Percentiles rank a stretch among this genome's conserved stretches.
phyloP scores from a whole-genome alignment of 495 filamentous ascomycete species.

The Aspergillus kassunensis region DNA sequence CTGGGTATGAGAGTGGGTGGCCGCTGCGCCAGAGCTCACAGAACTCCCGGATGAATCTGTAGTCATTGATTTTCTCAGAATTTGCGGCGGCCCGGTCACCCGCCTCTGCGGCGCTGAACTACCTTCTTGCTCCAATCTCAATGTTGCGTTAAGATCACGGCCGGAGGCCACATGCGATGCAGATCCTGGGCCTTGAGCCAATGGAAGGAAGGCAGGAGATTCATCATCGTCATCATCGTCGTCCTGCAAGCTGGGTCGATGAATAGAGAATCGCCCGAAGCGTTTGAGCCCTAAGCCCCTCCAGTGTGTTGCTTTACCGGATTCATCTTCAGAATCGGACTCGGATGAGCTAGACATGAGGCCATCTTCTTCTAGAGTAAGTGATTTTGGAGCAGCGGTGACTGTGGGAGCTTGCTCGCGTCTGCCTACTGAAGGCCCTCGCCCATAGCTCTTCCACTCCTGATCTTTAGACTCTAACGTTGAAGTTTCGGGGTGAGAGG shows the following conservation, averaged over 20 bases:
- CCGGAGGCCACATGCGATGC: conserved; percentile 22
- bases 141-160: conserved; percentile 60
- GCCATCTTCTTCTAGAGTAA: conserved; percentile 34
- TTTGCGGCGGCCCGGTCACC: conserved; percentile 22
- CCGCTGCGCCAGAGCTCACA: conserved; percentile 40
- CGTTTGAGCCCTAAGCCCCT: conserved; percentile 29
- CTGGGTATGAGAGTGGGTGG: conserved; percentile 18
- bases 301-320: conserved; percentile 45
- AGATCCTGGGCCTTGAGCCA: conserved; percentile 33
- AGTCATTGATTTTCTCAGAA: conserved; percentile 40
- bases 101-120: conserved; percentile 37
- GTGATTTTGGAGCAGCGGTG: conserved; percentile 28
- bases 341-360: conserved; percentile 41
- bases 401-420: conserved; percentile 24
- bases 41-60: conserved; percentile 63
- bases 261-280: conserved; percentile 39
- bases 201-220: conserved; percentile 71
- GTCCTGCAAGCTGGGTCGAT: conserved; percentile 31
- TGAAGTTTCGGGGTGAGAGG: conserved; percentile 46
- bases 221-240: conserved; percentile 48
- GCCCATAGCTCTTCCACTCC: conserved; percentile 33
- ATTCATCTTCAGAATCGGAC: conserved; percentile 53
- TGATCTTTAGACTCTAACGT: conserved; percentile 33
- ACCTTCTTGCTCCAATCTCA: conserved; percentile 47
- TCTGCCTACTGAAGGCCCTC: conserved; percentile 27